Base-by-base conservation (phyloP, 2,329 filamentous ascomycete species). In the Mariannaea elegans region DNA sequence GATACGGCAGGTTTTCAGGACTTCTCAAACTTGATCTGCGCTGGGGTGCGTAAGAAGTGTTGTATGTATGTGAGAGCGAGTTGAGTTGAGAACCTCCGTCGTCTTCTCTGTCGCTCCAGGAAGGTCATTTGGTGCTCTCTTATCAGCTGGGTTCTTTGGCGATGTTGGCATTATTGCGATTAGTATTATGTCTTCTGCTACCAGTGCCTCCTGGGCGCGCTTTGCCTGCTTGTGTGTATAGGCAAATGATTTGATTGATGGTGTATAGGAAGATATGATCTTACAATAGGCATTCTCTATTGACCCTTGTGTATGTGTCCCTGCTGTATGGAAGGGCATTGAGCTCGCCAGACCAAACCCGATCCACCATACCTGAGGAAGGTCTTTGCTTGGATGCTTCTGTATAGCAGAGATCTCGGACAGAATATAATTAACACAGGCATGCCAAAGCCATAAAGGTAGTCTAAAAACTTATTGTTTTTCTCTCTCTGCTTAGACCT, bases 1-100 rank as follows among this genome's bases (percentile, higher is more conserved):
- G 29, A 61, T 47, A 38, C 13, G 16, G 24, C 53, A 67, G 53
- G 32, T 42, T 41, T 47, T 19, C 41, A 57, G 16, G 31, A 3
- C 13, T 24, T 54, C 32, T 14, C 36, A 42, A 7, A 61, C 53
- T 9, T 53, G 39, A 21, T 53, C 38, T 24, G 42, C 59, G 36
- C 42, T 53, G 3, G 59, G 59, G 13, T 38, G 38, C 23, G 46
- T 39, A 23, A 53, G 13, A 42, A 55, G 27, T 41, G 36, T 45
- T 14, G n/a, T 48, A 14, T 18, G 2, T 13, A 36, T 34, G 5
- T 19, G 19, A 14, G 27, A 19, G 29, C 29, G 7, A 48, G 45
- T 9, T 12, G 16, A 34, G 4, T 48, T 34, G 16, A 48, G 8
- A 34, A 48, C 2, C 18, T 36, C 29, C 9, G 7, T 14, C 16